Conservation (phyloP, 2,329 filamentous ascomycete genomes). For the Neophaeococcomyces aloes region DNA sequence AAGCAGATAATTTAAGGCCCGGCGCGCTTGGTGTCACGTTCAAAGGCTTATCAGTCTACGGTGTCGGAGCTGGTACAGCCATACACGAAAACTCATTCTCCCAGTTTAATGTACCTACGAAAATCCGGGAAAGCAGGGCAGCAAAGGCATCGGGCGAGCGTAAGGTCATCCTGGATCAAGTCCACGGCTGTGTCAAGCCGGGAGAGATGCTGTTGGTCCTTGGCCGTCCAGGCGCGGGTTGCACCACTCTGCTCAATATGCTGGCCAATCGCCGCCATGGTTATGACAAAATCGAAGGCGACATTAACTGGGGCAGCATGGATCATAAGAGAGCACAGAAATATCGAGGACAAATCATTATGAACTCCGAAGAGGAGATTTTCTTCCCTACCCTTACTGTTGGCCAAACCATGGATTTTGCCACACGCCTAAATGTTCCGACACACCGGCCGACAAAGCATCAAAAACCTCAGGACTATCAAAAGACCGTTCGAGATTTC, state of each 20-base stretch:
- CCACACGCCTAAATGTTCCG: slow-evolving; percentile 48
- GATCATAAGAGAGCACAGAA: slow-evolving; percentile 30
- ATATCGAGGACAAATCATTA: slow-evolving; percentile 48
- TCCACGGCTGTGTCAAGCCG: slow-evolving; percentile 58
- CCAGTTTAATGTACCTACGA: slow-evolving; percentile 46
- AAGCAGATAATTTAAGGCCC: slow-evolving; percentile 37
- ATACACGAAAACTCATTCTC: slow-evolving; percentile 56
- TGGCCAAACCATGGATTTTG: slow-evolving; percentile 44
- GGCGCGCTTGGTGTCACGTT: slow-evolving; percentile 54
- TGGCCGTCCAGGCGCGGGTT: slow-evolving; percentile 50
- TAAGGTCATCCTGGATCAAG: slow-evolving; percentile 54
- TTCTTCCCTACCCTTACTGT: slow-evolving; percentile 44
- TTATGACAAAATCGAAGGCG: slow-evolving; percentile 47
- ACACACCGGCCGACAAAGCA: slow-evolving; percentile 26
- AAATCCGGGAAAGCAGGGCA: slow-evolving; percentile 42
- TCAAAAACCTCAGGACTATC: slow-evolving; percentile 39
- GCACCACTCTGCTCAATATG: slow-evolving; percentile 59
- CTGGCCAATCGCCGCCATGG: slow-evolving; percentile 54
- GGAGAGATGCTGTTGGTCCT: slow-evolving; percentile 46
- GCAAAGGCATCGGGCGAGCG: slow-evolving; percentile 41
- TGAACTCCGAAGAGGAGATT: slow-evolving; percentile 44
- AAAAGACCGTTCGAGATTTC: slow-evolving; percentile 42
- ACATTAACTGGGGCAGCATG: slow-evolving; percentile 47
- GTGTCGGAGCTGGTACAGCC: slow-evolving; percentile 49
- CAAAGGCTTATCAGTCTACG: slow-evolving; percentile 53